Percentiles rank a stretch among this genome's conserved stretches.
Evolutionary conservation across 2,329 filamentous ascomycete genomes (phyloP).

Genomic region (Alternaria solani): DNA sequence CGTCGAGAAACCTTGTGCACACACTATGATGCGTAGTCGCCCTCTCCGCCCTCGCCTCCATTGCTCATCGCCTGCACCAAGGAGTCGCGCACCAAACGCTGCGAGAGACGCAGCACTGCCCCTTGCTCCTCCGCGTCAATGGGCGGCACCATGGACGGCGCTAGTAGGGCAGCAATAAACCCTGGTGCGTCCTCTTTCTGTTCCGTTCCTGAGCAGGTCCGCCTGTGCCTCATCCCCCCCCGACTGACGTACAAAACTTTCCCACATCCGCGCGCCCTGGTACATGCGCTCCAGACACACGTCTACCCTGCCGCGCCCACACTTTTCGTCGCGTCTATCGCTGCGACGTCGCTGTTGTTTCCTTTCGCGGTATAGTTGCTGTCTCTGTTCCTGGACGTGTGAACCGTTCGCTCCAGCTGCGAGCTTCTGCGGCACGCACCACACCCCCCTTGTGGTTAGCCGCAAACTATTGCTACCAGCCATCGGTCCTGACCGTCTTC

Average conservation of each 20-base stretch:
- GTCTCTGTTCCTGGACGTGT: constrained; percentile 8
- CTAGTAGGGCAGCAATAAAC: constrained; percentile 17
- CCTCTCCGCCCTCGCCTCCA: background rate
- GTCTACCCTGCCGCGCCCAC: background rate
- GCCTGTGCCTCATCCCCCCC: background rate
- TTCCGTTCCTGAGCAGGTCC: background rate
- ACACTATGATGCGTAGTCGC: background rate
- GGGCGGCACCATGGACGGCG: constrained; percentile 9
- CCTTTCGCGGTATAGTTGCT: background rate
- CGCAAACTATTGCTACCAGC: background rate
- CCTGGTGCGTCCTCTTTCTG: background rate
- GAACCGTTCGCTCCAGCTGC: constrained; percentile 11
- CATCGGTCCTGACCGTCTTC: constrained; percentile 16
- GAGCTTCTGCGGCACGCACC: constrained; percentile 12
- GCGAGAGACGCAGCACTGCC: background rate
- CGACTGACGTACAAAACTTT: background rate
- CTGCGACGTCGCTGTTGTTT: background rate
- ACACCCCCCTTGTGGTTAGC: constrained; percentile 15
- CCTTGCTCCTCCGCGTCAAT: constrained; percentile 11
- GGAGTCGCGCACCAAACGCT: background rate
- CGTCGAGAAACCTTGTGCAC: background rate
- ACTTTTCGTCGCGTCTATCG: constrained; percentile 6
- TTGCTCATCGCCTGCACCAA: background rate
- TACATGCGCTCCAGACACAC: background rate
- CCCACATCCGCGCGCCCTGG: background rate